Percentiles rank a stretch among this genome's conserved stretches.
These are phyloP conservation scores for Chimonanthus praecox DNA, from an alignment of 164 flowering plant species.

Conservation along the genomic window DNA sequence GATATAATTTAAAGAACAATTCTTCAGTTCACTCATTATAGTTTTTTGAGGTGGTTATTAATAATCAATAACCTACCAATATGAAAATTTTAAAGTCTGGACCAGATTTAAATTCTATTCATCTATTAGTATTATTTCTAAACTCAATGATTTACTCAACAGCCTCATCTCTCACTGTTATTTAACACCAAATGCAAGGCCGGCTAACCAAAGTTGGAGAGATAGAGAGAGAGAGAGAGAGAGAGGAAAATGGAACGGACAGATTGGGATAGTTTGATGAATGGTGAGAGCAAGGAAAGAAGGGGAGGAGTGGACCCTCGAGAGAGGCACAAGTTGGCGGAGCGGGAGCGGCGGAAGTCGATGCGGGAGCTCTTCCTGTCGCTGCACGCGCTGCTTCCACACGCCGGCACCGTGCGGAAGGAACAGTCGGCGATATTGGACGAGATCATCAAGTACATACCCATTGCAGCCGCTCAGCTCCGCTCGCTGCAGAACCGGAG, in stretches of 20 bases:
- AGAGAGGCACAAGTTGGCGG: conserved; percentile 28
- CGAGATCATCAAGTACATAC: conserved; percentile 35
- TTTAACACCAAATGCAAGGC: too few relatives aligned
- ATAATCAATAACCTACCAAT: too few relatives aligned
- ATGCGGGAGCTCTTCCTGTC: conserved; percentile 30
- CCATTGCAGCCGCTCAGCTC: conserved; percentile 27
- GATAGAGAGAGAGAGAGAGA: too few relatives aligned
- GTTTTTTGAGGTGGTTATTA: too few relatives aligned
- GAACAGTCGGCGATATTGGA: conserved; percentile 34
- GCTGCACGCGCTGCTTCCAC: conserved; percentile 29
- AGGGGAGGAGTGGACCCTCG: conserved; percentile 15
- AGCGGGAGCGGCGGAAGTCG: conserved; percentile 24
- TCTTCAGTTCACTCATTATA: too few relatives aligned
- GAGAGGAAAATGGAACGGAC: conserved; percentile 11
- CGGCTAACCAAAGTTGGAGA: neutral
- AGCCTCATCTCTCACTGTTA: too few relatives aligned
- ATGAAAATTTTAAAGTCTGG: too few relatives aligned
- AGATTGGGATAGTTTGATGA: conserved; percentile 9
- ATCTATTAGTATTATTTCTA: too few relatives aligned
- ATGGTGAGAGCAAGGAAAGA: neutral
- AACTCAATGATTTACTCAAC: too few relatives aligned
- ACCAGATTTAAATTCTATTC: too few relatives aligned
- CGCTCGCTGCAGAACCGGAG: conserved; percentile 17
- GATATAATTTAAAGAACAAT: too few relatives aligned
- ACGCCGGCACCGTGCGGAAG: conserved; percentile 24